A percentile compares a stretch with the other conserved stretches of the same genome.
phyloP scores from a whole-genome alignment of 2,329 filamentous ascomycete genomes.

The Lachnellula arida region DNA sequence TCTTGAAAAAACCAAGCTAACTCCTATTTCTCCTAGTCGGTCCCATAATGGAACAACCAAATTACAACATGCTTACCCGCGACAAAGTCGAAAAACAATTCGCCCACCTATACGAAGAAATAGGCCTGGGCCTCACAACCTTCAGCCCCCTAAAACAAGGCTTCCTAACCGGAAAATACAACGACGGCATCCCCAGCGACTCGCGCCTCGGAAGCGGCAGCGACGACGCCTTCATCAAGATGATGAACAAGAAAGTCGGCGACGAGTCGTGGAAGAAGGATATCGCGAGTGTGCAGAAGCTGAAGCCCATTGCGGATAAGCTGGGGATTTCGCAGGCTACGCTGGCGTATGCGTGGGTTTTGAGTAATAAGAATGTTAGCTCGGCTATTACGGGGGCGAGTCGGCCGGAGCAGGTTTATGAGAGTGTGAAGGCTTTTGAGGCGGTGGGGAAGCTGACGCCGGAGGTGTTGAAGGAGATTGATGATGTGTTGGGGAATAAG shows the following conservation, averaged over 20 bases:
- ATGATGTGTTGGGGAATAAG: constrained; percentile 54
- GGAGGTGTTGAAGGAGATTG: constrained; percentile 56
- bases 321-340: constrained; percentile 49
- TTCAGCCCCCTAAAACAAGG: constrained; percentile 58
- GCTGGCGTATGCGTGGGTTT: constrained; percentile 58
- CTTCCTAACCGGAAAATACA: constrained; percentile 64
- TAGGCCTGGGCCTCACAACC: constrained; percentile 57
- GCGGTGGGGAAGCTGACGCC: constrained; percentile 53
- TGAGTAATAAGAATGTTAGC: constrained; percentile 58
- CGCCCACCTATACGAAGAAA: constrained; percentile 53
- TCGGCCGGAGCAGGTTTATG: constrained; percentile 53
- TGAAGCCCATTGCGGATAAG: constrained; percentile 59
- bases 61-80: constrained; percentile 60
- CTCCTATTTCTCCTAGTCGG: constrained; percentile 36
- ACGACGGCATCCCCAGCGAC: constrained; percentile 54
- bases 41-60: constrained; percentile 62
- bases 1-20: too few species aligned
- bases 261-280: constrained; percentile 49
- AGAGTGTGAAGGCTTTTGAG: constrained; percentile 51
- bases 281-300: constrained; percentile 55
- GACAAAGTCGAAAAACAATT: constrained; percentile 61
- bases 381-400: constrained; percentile 58
- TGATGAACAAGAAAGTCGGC: constrained; percentile 38
- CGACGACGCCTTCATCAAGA: constrained; percentile 45
- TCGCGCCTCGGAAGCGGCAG: constrained; percentile 51